phyloP scores from a whole-genome alignment of 2,329 filamentous ascomycete genomes.

The Aureobasidium mangrovei region DNA sequence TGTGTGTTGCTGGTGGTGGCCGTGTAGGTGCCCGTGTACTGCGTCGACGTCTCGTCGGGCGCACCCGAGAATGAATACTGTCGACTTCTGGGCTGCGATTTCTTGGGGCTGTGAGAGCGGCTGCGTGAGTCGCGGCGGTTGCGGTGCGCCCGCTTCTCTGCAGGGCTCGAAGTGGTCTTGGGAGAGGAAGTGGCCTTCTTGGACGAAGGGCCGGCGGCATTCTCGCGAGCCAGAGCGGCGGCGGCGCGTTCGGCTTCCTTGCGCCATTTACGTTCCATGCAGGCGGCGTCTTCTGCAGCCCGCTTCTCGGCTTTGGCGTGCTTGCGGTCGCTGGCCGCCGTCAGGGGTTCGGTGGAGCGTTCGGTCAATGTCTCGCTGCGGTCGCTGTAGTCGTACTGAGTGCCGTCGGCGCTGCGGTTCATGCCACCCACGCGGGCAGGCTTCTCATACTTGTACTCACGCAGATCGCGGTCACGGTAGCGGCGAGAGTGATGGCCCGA shows the following conservation, averaged over 20 bases:
- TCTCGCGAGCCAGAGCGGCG: conserved; percentile 27
- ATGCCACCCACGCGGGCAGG: conserved; percentile 80
- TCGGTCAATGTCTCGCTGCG: conserved; percentile 50
- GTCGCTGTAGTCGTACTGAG: conserved; percentile 68
- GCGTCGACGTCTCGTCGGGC: conserved; percentile 27
- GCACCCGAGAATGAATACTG: conserved; percentile 28
- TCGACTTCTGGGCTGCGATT: conserved; percentile 17
- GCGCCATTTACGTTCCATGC: conserved; percentile 32
- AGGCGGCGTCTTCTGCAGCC: conserved; percentile 30
- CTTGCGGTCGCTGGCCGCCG: conserved; percentile 25
- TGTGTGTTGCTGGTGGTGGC: conserved; percentile 16
- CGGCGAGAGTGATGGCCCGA: conserved; percentile 35
- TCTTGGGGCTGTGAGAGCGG: conserved; percentile 25
- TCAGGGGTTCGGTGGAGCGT: conserved; percentile 28
- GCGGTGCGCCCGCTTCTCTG: conserved; percentile 18
- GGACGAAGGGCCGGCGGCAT: conserved; percentile 16
- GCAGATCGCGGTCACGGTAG: conserved; percentile 56
- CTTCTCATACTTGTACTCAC: conserved; percentile 78
- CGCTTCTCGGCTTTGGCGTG: conserved; percentile 33
- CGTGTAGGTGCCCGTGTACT: conserved; percentile 33
- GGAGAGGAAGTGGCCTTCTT: not conserved
- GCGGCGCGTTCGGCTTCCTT: conserved; percentile 33
- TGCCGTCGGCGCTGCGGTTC: conserved; percentile 73
- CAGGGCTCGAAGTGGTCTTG: conserved; percentile 16
- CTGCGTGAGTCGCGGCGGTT: conserved; percentile 17